Evolutionary conservation across 805 yeast species (phyloP), one percentile per base, ranked within the genome.

Genomic region (Ogataea populi-albae): DNA sequence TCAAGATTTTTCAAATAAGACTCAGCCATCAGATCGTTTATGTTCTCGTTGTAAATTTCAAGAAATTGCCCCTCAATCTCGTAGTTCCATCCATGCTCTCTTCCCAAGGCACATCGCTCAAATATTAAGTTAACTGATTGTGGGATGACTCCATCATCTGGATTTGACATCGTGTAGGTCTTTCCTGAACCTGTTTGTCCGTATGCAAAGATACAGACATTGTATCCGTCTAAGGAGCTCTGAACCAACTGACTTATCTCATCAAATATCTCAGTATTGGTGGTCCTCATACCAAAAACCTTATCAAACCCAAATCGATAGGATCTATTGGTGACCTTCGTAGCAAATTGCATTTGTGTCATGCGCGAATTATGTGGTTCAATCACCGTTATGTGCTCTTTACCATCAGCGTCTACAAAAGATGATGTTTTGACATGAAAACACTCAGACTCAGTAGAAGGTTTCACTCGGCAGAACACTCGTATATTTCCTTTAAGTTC

Each of bases 131-230:
- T 59, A 10, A 89, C 70, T 0, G 96, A 83, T 12, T 75, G 66
- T 1, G 95, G 87, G 22, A 88, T 86, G 66, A 91, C 76, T 11
- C 98, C 98, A 51, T 81, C 82, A 1, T 59, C 51, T 0, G 73
- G 63, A 17, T 71, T 64, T 2, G 88, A 73, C 98, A 91, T 93
- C 0, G 98, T 93, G 57, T 63, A 81, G 0, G 98, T 91, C 56
- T 91, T 91, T 3, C 98, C 98, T 0, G 97, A 82, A 0, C 93
- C 96, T 0, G 98, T 93, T 60, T 91, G 98, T 1, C 98, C 98
- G 57, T 93, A 91, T 0, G 98, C 95, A 65, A 91, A 87, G 2
- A 93, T 86, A 59, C 97, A 88, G 3, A 88, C 96, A 49, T 87
- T 87, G 52, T 70, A 79, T 0, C 98, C 98, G 60, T 91, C 95